Evolutionary conservation across 768 basidiomycete species (phyloP), one percentile per base, ranked within the genome.

Genomic region (Albatrellus ellisii): DNA sequence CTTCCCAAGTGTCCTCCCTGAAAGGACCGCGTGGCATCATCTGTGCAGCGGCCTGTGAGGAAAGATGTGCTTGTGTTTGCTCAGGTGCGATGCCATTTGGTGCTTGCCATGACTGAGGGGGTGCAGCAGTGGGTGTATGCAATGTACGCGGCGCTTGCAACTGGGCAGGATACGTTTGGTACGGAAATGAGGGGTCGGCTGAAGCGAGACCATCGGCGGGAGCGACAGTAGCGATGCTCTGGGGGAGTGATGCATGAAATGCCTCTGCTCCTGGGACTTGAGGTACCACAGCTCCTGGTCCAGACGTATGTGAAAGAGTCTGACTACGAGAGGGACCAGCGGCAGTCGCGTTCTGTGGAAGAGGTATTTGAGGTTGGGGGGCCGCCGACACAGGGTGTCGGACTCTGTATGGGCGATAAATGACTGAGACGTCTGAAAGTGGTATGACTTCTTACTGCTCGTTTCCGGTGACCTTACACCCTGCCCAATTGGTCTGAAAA

Each of bases 391-490:
- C 32, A 7, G 41, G 36, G 20, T 38, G 43, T 6, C 34, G 45
- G 25, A 35, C 34, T 26, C 45, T 44, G 26, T 24, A 15, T 20
- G 14, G 6, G 32, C 29, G 41, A 31, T 24, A 9, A 28, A 18
- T 32, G 21, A 52, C 49, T 8, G 53, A 28, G 5, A 54, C 41
- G 5, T 53, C 43, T 15, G 26, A 11, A 43, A 27, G 8, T 62
- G n/a, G n/a, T n/a, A n/a, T n/a, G n/a, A n/a, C n/a, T n/a, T n/a
- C 70, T 26, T 60, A 89, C 85, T 65, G 60, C 59, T 89, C 84
- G 14, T 64, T 67, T 18, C 85, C 86, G 15, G 72, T 77, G 15
- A 90, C 73, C 62, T 82, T 88, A 51, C 82, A 89, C 20, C 75
- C 81, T 9, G 79, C 84, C 74, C 80, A 90, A 51, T 84, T 77